These are phyloP conservation scores for Schizonepeta tenuifolia DNA, from an alignment of 257 asterid genomes.

Conservation along the genomic window DNA sequence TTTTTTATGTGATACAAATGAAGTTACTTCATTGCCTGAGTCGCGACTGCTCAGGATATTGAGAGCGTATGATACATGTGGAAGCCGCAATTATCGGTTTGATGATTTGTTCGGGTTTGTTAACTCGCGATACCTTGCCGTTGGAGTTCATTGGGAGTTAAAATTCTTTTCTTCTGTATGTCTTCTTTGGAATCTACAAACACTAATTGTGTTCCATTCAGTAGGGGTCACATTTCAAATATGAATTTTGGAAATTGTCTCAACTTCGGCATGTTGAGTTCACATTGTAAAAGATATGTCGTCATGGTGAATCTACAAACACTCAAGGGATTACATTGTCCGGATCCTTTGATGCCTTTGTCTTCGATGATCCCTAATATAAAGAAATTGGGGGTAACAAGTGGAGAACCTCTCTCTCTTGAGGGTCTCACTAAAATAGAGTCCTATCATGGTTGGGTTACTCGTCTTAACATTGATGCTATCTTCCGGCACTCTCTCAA, in stretches of 20 bases:
- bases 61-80: not conserved
- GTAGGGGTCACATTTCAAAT: not conserved
- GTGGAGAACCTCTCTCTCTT: not conserved
- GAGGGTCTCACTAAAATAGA: not conserved
- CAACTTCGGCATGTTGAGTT: conserved; percentile 23
- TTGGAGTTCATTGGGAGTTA: not conserved
- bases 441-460: no score
- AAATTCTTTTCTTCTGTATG: not conserved
- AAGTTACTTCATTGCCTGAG: not conserved
- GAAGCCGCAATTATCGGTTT: no score
- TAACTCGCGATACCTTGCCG: conserved; percentile 20
- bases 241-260: conserved; percentile 18
- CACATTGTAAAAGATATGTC: not conserved
- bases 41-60: conserved; percentile 9
- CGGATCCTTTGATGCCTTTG: not conserved
- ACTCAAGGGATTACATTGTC: not conserved
- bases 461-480: not conserved
- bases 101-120: not conserved
- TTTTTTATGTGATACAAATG: not conserved
- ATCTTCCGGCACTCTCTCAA: not conserved
- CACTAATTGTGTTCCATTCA: not conserved
- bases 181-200: conserved; percentile 17
- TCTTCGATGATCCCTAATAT: not conserved
- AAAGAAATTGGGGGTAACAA: not conserved
- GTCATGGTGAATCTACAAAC: not conserved